Base-by-base conservation (phyloP, 2,329 filamentous ascomycete genomes). In the Alternaria sp. region DNA sequence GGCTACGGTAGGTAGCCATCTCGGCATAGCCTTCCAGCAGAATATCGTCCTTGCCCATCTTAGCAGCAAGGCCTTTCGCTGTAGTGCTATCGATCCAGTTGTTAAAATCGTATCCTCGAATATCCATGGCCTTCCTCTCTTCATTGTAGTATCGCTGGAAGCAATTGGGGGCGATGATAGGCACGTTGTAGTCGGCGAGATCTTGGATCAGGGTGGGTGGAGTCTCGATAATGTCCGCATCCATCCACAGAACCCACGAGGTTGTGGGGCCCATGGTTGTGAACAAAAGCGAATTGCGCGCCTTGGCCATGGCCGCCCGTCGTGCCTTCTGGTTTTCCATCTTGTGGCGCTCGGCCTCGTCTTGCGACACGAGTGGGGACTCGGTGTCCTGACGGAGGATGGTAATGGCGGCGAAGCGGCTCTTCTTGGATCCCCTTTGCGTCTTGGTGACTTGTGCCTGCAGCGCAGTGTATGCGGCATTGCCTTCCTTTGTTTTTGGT, bases 301-400 rank as follows among this genome's bases (percentile, higher is more conserved):
- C 94, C 72, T 92, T 90, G 71, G 92, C 89, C 95, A 99, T 98
- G 60, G 92, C 90, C 40, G 92, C 90, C 34, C 95, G 87, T 11
- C 95, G 88, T 6, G 83, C 84, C 79, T 96, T 97, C 76, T 99
- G 95, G 73, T 96, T 93, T 61, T 88, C 83, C 80, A 97, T 87
- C 79, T 96, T 96, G 80, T 99, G 95, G 28, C 95, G 87, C 77
- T 97, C 93, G 58, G 85, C 83, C 80, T 99, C 95, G 67, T 89
- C 87, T 78, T 98, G 95, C 8, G 91, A 93, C 5, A 80, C 67
- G 29, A 97, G 79, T 0, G 93, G 91, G 9, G 90, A 88, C 55
- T 97, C 93, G 66, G 96, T 96, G 80, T 99, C 95, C 78, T 99
- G 94, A 57, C 95, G 88, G 69, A 98, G 86, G 72, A 99, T 98